Base-by-base conservation (phyloP, 192 early-diverging fungal species). In the Coemansia sp. region DNA sequence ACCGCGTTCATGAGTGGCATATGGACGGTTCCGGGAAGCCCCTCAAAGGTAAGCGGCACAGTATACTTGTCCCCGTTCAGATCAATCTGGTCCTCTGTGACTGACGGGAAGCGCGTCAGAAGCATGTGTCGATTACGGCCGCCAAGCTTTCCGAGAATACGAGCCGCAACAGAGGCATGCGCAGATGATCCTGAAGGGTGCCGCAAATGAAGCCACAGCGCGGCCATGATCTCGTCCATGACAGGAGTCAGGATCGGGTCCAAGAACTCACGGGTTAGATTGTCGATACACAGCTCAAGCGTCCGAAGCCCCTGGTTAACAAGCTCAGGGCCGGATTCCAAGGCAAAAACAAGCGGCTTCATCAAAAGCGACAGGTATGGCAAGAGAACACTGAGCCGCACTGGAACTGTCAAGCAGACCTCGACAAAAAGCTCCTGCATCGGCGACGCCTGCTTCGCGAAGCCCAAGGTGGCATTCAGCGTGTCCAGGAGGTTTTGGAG, bases 371-470 rank as follows among this genome's bases (percentile, higher is more conserved):
- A 89, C 33, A 99, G 82, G 46, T 95, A 95, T 0, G 96, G 96
- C 6, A 99, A 84, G 23, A 99, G 76, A 1, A 93, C 95, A 65
- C 92, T 95, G 33, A 99, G 79, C 0, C 96, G 88, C 11, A 99
- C 96, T 15, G 98, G 98, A 0, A 99, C 95, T 0, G 96, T 96
- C 56, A 99, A 73, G 74, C 95, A 97, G 3, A 99, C 87, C 67
- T 99, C 96, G 33, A 98, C 93, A 85, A 97, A 97, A n/a, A 99
- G 82, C 69, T 98, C 96, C 42, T 89, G 87, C 89, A 96, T 91
- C 29, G 88, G 88, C 65, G 86, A 88, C 57, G 91, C 89, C 61
- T 91, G 88, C 9, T 95, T 90, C 9, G 88, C 64, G 0, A 93
- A 89, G 5, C 90, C 80, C 8, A 97, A 80, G 6, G 91, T 75